phyloP scores from a whole-genome alignment of 164 flowering plant species.

The Vitis rotundifolia region DNA sequence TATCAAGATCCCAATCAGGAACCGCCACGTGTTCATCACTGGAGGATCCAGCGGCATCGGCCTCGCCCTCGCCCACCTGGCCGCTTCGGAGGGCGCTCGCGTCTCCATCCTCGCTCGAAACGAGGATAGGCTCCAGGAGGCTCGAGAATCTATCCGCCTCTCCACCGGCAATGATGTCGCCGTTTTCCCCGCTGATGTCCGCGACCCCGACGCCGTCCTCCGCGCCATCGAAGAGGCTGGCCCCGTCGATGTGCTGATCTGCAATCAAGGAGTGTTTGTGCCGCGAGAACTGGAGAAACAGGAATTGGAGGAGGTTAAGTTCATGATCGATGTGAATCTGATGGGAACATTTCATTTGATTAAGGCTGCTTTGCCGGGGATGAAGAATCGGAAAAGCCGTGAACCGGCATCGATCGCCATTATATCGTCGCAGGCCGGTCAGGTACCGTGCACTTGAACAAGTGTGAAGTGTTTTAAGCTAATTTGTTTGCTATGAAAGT shows the following conservation, averaged over 20 bases:
- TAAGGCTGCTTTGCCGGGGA: slow-evolving; percentile 78
- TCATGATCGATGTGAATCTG: slow-evolving; percentile 84
- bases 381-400: slow-evolving; percentile 57
- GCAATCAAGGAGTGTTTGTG: slow-evolving; percentile 79
- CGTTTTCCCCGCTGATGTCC: slow-evolving; percentile 67
- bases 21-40: slow-evolving; percentile 88
- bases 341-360: slow-evolving; percentile 76
- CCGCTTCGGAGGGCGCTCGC: slow-evolving; percentile 76
- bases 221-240: slow-evolving; percentile 59
- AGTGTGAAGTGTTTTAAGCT: neutral
- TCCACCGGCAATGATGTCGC: slow-evolving; percentile 72
- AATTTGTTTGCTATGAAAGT: no score
- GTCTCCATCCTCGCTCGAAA: slow-evolving; percentile 87
- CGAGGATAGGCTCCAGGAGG: slow-evolving; percentile 58
- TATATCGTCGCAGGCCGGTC: slow-evolving; percentile 93
- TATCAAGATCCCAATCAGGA: slow-evolving; percentile 60
- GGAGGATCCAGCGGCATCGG: slow-evolving; percentile 99
- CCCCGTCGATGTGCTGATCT: slow-evolving; percentile 66
- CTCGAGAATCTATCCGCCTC: slow-evolving; percentile 55
- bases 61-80: slow-evolving; percentile 73
- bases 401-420: slow-evolving; percentile 78
- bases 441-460: slow-evolving; percentile 35
- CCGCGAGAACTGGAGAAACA: slow-evolving; percentile 64
- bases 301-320: slow-evolving; percentile 62
- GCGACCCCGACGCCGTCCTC: slow-evolving; percentile 59